These are phyloP conservation scores for Monilinia fructicola DNA, from an alignment of 2,329 filamentous ascomycete species.

Conservation along the genomic window DNA sequence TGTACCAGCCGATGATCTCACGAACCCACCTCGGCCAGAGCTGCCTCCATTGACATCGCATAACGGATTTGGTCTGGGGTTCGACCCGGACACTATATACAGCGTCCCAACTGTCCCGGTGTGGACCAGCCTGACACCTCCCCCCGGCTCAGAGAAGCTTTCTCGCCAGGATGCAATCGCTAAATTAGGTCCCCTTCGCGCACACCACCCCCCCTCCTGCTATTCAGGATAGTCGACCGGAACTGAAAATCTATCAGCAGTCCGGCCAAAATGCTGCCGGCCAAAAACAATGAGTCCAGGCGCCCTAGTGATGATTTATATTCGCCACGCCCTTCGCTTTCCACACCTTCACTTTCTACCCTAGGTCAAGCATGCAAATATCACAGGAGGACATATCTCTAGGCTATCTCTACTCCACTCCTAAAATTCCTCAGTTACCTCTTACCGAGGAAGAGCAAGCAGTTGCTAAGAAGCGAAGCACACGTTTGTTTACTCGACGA, in stretches of 20 bases:
- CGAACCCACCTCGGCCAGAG: conserved; percentile 29
- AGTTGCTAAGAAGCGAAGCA: conserved; percentile 57
- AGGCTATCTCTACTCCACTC: conserved; percentile 7
- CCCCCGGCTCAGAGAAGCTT: conserved; percentile 25
- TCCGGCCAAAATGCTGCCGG: conserved; percentile 33
- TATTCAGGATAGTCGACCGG: conserved; percentile 7
- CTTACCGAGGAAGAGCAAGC: conserved; percentile 43
- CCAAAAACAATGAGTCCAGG: conserved; percentile 34
- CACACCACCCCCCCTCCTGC: conserved; percentile 19
- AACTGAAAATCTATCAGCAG: conserved; percentile 36
- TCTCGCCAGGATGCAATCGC: conserved; percentile 24
- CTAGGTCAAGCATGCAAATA: conserved; percentile 23
- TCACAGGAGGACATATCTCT: conserved; percentile 18
- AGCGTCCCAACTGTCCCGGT: conserved; percentile 28
- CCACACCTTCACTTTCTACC: conserved; percentile 36
- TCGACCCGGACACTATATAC: conserved; percentile 26
- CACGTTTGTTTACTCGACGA: conserved; percentile 75
- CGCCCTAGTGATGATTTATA: conserved; percentile 38
- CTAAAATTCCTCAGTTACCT: conserved; percentile 5
- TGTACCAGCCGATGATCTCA: conserved; percentile 17
- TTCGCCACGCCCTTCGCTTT: conserved; percentile 36
- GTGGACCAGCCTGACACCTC: conserved; percentile 34
- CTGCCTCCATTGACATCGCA: conserved; percentile 33
- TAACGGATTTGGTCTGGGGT: conserved; percentile 33
- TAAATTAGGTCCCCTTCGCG: conserved; percentile 18